These are phyloP conservation scores for Populus simonii DNA, from an alignment of 345 rosid species.

Conservation along the genomic window DNA sequence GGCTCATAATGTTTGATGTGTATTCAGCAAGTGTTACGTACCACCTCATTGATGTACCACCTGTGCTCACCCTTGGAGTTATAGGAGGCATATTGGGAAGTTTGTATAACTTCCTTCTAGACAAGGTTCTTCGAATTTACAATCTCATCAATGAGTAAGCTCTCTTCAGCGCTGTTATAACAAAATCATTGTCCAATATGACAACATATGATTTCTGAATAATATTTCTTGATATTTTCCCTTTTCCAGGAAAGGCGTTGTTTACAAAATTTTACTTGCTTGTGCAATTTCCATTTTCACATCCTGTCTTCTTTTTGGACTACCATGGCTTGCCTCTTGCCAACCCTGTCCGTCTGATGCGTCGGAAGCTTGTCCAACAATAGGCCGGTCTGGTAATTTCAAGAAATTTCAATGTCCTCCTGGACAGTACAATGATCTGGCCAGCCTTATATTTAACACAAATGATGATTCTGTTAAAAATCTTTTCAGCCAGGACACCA, in stretches of 20 bases:
- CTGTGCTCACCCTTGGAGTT: slow-evolving; percentile 74
- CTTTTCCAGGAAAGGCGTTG: slow-evolving; percentile 58
- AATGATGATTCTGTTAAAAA: slow-evolving; percentile 87
- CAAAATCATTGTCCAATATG: neutral
- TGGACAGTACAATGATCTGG: slow-evolving; percentile 83
- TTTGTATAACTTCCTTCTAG: slow-evolving; percentile 63
- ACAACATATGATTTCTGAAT: slow-evolving; percentile 2
- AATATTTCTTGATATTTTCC: slow-evolving; percentile 11
- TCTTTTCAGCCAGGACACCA: slow-evolving; percentile 85
- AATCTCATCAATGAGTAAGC: slow-evolving; percentile 71
- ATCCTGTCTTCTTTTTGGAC: slow-evolving; percentile 85
- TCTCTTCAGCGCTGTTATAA: neutral
- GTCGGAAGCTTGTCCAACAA: slow-evolving; percentile 79
- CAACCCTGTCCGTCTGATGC: slow-evolving; percentile 70
- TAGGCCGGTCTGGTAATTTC: slow-evolving; percentile 92
- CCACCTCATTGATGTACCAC: slow-evolving; percentile 70
- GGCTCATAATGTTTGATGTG: slow-evolving; percentile 83
- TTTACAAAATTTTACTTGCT: slow-evolving; percentile 56
- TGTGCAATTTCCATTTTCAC: slow-evolving; percentile 70
- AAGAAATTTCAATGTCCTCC: slow-evolving; percentile 84
- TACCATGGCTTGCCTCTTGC: slow-evolving; percentile 85
- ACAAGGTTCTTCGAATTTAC: slow-evolving; percentile 70
- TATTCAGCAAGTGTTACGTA: slow-evolving; percentile 64
- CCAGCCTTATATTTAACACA: slow-evolving; percentile 94
- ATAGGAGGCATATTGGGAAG: slow-evolving; percentile 89